Base-by-base conservation (phyloP, 2,329 filamentous ascomycete genomes). In the Penicillium oxalicum region DNA sequence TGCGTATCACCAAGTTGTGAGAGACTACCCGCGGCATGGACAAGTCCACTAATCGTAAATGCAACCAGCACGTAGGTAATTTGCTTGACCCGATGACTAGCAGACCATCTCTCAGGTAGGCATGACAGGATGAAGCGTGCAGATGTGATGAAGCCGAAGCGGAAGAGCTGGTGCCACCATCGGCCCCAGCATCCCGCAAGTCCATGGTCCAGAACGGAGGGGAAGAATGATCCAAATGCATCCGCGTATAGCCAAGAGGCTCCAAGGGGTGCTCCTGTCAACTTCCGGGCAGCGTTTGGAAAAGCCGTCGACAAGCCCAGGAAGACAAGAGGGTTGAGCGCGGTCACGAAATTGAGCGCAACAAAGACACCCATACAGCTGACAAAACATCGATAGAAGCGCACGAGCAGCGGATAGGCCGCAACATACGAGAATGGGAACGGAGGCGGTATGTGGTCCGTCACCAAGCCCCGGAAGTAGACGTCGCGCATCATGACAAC, bases 111-210 rank as follows among this genome's bases (percentile, higher is more conserved):
- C 25, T 2, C 65, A 61, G 45, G 58, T 9, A 49, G 51, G n/a
- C 28, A 66, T 58, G 45, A 68, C 58, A 56, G 63, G 55, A 52
- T 54, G 57, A 50, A 81, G 42, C 56, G 74, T 64, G 13, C 75
- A 25, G 56, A 66, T 25, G 54, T 61, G 68, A 36, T 52, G 45
- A 52, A 65, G 56, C 80, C 82, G 47, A 82, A 78, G 0, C 90
- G 85, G 70, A 95, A 94, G 2, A 85, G 84, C 69, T 96, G 91
- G 67, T 97, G 91, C 91, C 91, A 96, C 77, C 83, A 91, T 24
- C 75, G 76, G 39, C 87, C 84, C 91, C 91, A 97, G 70, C 85
- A 86, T 0, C 90, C 91, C 0, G 80, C 77, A 2, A 96, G 74
- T 0, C 91, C 91, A 50, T 81, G 75, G 52, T 89, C 80, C 9